phyloP scores from a whole-genome alignment of 768 basidiomycete species.

The Suillus brevipes region DNA sequence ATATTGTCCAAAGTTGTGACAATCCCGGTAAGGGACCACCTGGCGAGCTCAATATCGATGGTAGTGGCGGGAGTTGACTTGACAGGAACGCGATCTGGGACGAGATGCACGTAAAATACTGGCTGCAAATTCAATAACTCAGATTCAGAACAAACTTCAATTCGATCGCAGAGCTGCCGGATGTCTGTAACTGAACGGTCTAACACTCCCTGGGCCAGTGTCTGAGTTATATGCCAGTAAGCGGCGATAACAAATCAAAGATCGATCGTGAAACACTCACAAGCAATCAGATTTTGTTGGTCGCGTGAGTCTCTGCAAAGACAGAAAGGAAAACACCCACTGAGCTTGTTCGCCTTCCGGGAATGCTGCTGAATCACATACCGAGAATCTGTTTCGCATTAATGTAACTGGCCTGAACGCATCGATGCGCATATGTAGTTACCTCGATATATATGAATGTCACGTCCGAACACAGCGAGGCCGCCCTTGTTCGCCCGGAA shows the following conservation, averaged over 20 bases:
- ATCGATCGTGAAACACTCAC: neutral
- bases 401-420: no score
- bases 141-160: neutral
- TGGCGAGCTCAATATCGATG: slow-evolving; percentile 4
- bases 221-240: neutral
- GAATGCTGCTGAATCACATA: no score
- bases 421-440: no score
- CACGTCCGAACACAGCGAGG: no score
- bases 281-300: slow-evolving; percentile 32
- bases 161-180: neutral
- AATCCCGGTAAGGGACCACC: neutral
- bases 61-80: neutral
- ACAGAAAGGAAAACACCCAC: slow-evolving; percentile 43
- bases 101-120: neutral
- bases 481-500: no score
- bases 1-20: neutral
- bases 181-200: neutral
- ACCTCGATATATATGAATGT: no score
- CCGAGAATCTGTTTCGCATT: no score
- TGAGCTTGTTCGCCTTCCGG: slow-evolving; percentile 92
- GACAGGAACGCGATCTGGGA: neutral
- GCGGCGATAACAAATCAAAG: neutral
- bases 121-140: neutral
- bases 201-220: neutral
- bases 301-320: neutral